These are phyloP conservation scores for Byssochlamys sp. DNA, from an alignment of 2,329 filamentous ascomycete genomes.

Conservation along the genomic window DNA sequence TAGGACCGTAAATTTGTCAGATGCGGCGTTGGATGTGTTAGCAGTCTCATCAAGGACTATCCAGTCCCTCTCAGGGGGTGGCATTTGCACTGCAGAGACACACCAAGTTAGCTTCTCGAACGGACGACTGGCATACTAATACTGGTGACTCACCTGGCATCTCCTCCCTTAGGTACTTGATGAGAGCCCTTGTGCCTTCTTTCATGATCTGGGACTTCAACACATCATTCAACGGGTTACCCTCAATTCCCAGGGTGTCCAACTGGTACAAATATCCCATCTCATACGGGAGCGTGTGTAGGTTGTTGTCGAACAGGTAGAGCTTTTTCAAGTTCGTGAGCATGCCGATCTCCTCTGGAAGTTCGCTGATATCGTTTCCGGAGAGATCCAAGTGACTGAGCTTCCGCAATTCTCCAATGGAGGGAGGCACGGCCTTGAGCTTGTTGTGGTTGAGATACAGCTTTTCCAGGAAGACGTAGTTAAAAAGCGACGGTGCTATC, in stretches of 20 bases:
- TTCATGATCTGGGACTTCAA: conserved; percentile 76
- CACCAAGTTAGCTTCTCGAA: conserved; percentile 7
- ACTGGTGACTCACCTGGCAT: conserved; percentile 59
- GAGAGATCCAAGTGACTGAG: conserved; percentile 79
- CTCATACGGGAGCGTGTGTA: conserved; percentile 72
- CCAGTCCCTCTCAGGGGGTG: conserved; percentile 66
- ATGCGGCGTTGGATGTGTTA: conserved; percentile 39
- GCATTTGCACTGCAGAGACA: conserved; percentile 54
- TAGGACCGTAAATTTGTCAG: conserved; percentile 68
- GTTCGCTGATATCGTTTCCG: conserved; percentile 68
- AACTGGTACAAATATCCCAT: conserved; percentile 80
- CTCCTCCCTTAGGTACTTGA: conserved; percentile 72
- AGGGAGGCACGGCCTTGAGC: conserved; percentile 65
- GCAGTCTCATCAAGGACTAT: conserved; percentile 58
- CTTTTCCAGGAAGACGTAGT: conserved; percentile 80
- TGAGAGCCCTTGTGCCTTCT: conserved; percentile 73
- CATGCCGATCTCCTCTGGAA: conserved; percentile 92
- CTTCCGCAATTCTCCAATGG: conserved; percentile 72
- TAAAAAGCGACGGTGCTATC: conserved; percentile 68
- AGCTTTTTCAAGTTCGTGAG: conserved; percentile 82
- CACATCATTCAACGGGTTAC: conserved; percentile 70
- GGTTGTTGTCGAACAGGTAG: conserved; percentile 80
- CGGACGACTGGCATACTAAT: conserved; percentile 10
- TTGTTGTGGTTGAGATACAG: conserved; percentile 92
- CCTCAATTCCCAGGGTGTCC: conserved; percentile 82